Base-by-base conservation (phyloP, 1,139 yeast species). In the Geotrichum aggregatum region DNA sequence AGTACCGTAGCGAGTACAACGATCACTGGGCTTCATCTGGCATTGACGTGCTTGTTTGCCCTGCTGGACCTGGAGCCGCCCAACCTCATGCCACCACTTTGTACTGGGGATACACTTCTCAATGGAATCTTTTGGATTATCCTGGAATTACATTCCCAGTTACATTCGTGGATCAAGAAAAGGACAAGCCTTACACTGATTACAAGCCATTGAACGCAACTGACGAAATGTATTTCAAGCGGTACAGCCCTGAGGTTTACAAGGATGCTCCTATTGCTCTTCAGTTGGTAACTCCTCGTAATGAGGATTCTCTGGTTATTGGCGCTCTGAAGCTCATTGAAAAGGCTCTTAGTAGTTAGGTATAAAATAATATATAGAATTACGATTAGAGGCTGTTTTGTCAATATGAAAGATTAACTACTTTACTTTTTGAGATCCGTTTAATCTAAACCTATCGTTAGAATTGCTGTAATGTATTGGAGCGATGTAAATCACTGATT, bases 11-110 rank as follows among this genome's bases (percentile, higher is more conserved):
- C 40, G 52, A 52, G 40, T 71, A 70, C 55, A 65, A 65, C 52
- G 54, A 62, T 16, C 66, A 66, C 55, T 74, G 76, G 71, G 62
- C 77, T 55, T 67, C 76, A 16, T 75, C 82, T 59, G 77, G 79
- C 43, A 77, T 85, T 49, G 94, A 86, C 63, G 80, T 83, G 61
- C 74, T 86, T 54, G 69, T 86, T 47, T 75, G 84, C 51, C 94
- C 95, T 47, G 76, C 82, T 4, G 82, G 82, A 64, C 79, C 78
- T 55, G 85, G 84, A 56, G 84, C 83, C 49, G 89, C 94, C 3
- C 87, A 91, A 18, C 77, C 75, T 48, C 79, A 83, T 14, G 82
- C 79, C 46, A 76, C 78, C 52, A 77, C 84, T 11, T 78, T 77
- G 64, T 83, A 83, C 68, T 85, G 94, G 94, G 84, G 88, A 4